These are phyloP conservation scores for Neonectria hederae DNA, from an alignment of 2,329 filamentous ascomycete genomes.

Conservation along the genomic window DNA sequence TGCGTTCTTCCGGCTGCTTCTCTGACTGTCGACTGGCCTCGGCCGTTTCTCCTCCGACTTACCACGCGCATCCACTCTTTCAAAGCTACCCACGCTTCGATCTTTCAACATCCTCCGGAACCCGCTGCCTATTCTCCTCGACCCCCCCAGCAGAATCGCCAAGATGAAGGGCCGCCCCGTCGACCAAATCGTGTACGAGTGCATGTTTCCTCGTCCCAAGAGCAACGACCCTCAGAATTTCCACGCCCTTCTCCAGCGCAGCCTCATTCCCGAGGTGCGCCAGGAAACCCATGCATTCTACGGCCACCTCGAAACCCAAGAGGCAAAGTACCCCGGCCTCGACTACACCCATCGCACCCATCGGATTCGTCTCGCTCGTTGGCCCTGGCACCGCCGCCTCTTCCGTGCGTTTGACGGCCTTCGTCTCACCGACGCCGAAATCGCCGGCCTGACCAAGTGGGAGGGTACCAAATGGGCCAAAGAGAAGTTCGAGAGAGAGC, in stretches of 20 bases:
- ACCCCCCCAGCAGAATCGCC: conserved; percentile 25
- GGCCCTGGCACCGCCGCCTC: conserved; percentile 78
- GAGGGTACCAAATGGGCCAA: conserved; percentile 86
- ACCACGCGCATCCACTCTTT: background rate
- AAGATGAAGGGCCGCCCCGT: conserved; percentile 77
- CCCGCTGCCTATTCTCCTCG: background rate
- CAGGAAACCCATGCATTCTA: conserved; percentile 83
- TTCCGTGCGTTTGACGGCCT: conserved; percentile 80
- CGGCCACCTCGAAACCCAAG: conserved; percentile 79
- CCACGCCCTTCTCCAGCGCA: conserved; percentile 72
- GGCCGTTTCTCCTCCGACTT: background rate
- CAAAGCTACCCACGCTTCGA: background rate
- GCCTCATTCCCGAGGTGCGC: conserved; percentile 80
- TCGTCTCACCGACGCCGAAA: conserved; percentile 74
- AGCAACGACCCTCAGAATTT: conserved; percentile 77
- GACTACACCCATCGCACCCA: conserved; percentile 80
- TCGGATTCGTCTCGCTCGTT: conserved; percentile 79
- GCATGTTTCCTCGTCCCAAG: conserved; percentile 75
- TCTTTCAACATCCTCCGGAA: conserved; percentile 3
- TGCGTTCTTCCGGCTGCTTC: conserved; percentile 20
- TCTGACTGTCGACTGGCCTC: conserved; percentile 2
- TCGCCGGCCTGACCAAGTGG: conserved; percentile 79
- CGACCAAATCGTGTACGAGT: conserved; percentile 77
- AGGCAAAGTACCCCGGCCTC: conserved; percentile 83
- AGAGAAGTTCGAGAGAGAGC: conserved; percentile 80